Percentiles rank a stretch among this genome's conserved stretches.
Conservation (phyloP, 148 eudicot genomes). For the Beta vulgaris region DNA sequence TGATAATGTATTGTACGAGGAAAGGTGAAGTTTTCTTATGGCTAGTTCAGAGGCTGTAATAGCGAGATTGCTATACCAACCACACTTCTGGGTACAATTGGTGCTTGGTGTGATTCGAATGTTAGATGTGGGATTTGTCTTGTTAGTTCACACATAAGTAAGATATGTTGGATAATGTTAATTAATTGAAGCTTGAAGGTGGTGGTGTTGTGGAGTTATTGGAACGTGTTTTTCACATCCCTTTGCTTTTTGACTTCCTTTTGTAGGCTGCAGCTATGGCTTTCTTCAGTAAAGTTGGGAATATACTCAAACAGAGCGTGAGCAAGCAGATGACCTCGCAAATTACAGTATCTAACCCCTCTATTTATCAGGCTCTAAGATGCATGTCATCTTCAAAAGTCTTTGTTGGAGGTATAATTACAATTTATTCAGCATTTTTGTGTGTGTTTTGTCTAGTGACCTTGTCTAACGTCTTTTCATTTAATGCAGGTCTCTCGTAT, state of each 20-base stretch:
- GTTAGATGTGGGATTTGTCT: not conserved
- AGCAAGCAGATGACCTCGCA: slow-evolving; percentile 47
- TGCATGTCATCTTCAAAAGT: slow-evolving; percentile 76
- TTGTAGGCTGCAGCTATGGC: slow-evolving; percentile 50
- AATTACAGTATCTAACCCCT: slow-evolving; percentile 47
- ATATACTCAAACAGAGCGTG: slow-evolving; percentile 52
- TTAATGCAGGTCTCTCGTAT: slow-evolving; percentile 68
- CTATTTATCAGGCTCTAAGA: slow-evolving; percentile 63
- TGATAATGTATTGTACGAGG: not conserved
- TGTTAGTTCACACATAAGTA: not conserved
- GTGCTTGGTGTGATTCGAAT: not conserved
- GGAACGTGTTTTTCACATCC: not conserved
- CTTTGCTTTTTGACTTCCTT: not conserved
- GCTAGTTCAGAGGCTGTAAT: not conserved
- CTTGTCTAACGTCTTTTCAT: not conserved
- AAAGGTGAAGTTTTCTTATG: not conserved
- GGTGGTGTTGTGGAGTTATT: not conserved
- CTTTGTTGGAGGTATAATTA: slow-evolving; percentile 71
- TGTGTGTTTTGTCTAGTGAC: not conserved
- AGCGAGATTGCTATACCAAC: not conserved
- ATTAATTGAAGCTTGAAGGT: not conserved
- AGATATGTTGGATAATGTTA: not conserved
- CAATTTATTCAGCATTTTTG: not conserved
- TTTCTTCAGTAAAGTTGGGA: slow-evolving; percentile 66
- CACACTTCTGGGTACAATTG: not conserved